Evolutionary conservation across 305 asterid species (phyloP).

Genomic region (Fraxinus velutina): DNA sequence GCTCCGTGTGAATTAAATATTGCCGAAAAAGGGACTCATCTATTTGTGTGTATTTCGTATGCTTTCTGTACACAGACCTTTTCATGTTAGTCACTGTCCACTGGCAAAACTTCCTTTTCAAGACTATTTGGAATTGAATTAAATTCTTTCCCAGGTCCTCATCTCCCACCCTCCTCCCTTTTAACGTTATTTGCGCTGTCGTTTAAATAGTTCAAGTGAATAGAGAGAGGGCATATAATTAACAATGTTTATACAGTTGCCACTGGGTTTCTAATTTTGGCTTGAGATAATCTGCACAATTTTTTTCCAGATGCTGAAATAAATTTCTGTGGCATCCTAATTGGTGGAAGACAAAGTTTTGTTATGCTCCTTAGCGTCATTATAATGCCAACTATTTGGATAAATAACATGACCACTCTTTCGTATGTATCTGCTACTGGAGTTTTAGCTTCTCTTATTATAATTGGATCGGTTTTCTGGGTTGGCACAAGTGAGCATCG

Average conservation of each 20-base stretch:
- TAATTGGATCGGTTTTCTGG: conserved; percentile 35
- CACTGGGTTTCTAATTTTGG: conserved; percentile 36
- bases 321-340: background rate
- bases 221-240: background rate
- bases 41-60: too few species aligned
- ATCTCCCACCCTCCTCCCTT: background rate
- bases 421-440: conserved; percentile 38
- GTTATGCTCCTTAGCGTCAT: conserved; percentile 21
- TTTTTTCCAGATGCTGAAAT: conserved; percentile 22
- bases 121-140: conserved; percentile 38
- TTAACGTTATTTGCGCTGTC: background rate
- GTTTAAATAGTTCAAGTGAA: background rate
- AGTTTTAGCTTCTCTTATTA: conserved; percentile 27
- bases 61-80: too few species aligned
- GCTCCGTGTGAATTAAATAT: too few species aligned
- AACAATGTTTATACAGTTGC: conserved; percentile 14
- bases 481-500: conserved; percentile 18
- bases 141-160: conserved; percentile 37
- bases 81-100: background rate
- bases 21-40: too few species aligned
- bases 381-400: conserved; percentile 34
- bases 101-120: conserved; percentile 29
- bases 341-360: conserved; percentile 26
- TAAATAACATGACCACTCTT: conserved; percentile 29
- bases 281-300: conserved; percentile 34